phyloP scores from a whole-genome alignment of 768 basidiomycete genomes.

The Cubamyces sp. region DNA sequence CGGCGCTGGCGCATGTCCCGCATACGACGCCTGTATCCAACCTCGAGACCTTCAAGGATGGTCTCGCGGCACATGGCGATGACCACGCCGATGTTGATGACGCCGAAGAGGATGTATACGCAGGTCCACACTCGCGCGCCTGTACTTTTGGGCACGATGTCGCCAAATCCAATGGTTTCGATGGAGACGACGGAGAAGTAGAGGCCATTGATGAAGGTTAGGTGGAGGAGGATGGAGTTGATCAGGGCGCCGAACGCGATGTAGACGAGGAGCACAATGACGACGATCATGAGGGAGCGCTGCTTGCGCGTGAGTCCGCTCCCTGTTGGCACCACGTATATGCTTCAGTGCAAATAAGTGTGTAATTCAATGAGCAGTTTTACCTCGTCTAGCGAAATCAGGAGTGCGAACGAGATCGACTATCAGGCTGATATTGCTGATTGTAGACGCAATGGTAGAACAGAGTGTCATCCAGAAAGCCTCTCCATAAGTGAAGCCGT shows the following conservation, averaged over 20 bases:
- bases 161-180: slow-evolving; percentile 75
- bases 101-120: slow-evolving; percentile 60
- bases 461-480: slow-evolving; percentile 81
- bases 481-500: slow-evolving; percentile 69
- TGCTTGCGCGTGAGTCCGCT: slow-evolving; percentile 84
- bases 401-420: slow-evolving; percentile 61
- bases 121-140: slow-evolving; percentile 62
- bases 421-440: slow-evolving; percentile 71
- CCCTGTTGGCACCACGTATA: slow-evolving; percentile 48
- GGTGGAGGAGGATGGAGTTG: slow-evolving; percentile 53
- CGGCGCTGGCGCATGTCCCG: slow-evolving; percentile 50
- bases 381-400: slow-evolving; percentile 68
- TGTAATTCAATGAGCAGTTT: slow-evolving; percentile 22
- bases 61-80: slow-evolving; percentile 71
- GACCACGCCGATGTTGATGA: slow-evolving; percentile 58
- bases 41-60: slow-evolving; percentile 71
- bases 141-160: slow-evolving; percentile 58
- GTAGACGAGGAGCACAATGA: slow-evolving; percentile 74
- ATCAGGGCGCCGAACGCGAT: slow-evolving; percentile 73
- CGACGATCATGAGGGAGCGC: slow-evolving; percentile 75
- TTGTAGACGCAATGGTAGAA: slow-evolving; percentile 66
- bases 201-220: slow-evolving; percentile 73
- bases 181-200: slow-evolving; percentile 79
- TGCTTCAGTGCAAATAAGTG: neutral
- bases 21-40: slow-evolving; percentile 62